Evolutionary conservation across 257 asterid genomes (phyloP).

Genomic region (Gentiana straminea): DNA sequence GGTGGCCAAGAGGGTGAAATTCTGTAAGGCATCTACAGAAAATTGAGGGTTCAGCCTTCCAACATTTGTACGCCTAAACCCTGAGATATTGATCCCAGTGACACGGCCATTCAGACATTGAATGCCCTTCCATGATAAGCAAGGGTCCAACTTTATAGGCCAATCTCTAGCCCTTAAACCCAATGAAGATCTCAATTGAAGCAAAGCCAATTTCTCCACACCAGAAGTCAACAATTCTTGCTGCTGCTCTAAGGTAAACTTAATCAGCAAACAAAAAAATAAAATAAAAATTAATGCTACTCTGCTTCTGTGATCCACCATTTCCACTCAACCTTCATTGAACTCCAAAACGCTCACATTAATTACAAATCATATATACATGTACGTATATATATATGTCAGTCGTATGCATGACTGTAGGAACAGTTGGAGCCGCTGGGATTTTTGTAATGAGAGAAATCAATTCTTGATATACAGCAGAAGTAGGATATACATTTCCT

Average conservation of each 20-base stretch:
- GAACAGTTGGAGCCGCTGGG: neutral
- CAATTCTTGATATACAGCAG: slow-evolving; percentile 11
- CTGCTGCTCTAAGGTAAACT: slow-evolving; percentile 45
- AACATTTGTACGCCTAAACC: slow-evolving; percentile 66
- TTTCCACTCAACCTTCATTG: slow-evolving; percentile 59
- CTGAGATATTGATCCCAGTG: slow-evolving; percentile 58
- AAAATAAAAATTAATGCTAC: slow-evolving; percentile 23
- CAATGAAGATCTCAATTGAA: slow-evolving; percentile 85
- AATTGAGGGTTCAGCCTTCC: slow-evolving; percentile 74
- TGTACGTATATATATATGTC: slow-evolving; percentile 2
- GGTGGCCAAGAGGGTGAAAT: slow-evolving; percentile 46
- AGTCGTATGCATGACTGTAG: too few species aligned
- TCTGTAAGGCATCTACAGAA: slow-evolving; percentile 62
- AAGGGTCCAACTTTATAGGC: slow-evolving; percentile 83
- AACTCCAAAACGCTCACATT: slow-evolving; percentile 33
- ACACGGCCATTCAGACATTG: slow-evolving; percentile 62
- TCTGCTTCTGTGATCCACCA: slow-evolving; percentile 50
- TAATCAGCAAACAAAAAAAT: slow-evolving; percentile 36
- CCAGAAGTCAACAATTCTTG: slow-evolving; percentile 36
- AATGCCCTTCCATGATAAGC: slow-evolving; percentile 60
- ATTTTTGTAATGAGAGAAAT: neutral
- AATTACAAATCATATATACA: slow-evolving; percentile 11
- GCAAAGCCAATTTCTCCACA: slow-evolving; percentile 54
- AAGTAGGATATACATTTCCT: slow-evolving; percentile 19
- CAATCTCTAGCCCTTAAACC: slow-evolving; percentile 83